A percentile compares a stretch with the other conserved stretches of the same genome.
These are phyloP conservation scores for Macrotyloma uniflorum DNA, from an alignment of 306 rosid species.

Conservation along the genomic window DNA sequence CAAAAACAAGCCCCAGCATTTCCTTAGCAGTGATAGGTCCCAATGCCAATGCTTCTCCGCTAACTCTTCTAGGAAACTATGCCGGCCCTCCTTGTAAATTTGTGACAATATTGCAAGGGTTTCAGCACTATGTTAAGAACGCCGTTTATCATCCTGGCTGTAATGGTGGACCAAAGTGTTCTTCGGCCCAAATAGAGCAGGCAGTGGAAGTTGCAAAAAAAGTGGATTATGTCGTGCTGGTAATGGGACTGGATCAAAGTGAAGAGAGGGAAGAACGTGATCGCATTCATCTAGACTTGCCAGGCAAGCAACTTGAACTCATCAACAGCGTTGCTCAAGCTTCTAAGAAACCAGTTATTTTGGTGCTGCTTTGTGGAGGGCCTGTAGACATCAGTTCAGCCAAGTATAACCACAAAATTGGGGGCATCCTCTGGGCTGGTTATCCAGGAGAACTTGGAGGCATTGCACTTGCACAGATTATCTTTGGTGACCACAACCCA, in stretches of 20 bases:
- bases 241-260: conserved; percentile 87
- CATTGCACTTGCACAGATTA: conserved; percentile 72
- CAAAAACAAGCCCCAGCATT: conserved; percentile 47
- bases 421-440: conserved; percentile 97
- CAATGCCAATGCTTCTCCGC: conserved; percentile 60
- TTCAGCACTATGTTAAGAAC: conserved; percentile 56
- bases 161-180: conserved; percentile 56
- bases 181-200: conserved; percentile 50
- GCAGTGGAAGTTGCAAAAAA: conserved; percentile 60
- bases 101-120: conserved; percentile 61
- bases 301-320: conserved; percentile 78
- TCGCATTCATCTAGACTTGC: conserved; percentile 64
- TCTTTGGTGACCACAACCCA: conserved; percentile 95
- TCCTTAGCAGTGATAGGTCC: conserved; percentile 90
- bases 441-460: conserved; percentile 93
- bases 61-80: conserved; percentile 77
- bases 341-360: conserved; percentile 68
- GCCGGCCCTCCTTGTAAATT: conserved; percentile 81
- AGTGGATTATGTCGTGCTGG: conserved; percentile 77
- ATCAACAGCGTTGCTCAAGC: conserved; percentile 64
- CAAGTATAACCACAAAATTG: conserved; percentile 60
- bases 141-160: conserved; percentile 69
- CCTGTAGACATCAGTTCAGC: conserved; percentile 81
- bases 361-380: conserved; percentile 88
- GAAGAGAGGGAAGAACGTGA: conserved; percentile 77